Evolutionary conservation across 2,329 filamentous ascomycete species (phyloP).

Genomic region (Dactylellina drechsleri): DNA sequence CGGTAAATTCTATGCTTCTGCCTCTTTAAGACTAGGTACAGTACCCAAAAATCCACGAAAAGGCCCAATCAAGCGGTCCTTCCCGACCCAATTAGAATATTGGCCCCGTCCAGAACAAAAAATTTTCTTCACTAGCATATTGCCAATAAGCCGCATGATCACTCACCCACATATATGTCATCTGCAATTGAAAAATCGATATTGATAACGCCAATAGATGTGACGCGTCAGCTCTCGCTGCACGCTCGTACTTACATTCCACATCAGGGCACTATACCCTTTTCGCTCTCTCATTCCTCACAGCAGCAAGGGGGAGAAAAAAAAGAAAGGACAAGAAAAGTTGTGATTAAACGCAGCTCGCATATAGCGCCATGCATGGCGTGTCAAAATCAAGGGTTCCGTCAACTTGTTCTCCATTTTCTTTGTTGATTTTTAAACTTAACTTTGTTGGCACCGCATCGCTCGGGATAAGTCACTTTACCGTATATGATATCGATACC

Average conservation of each 20-base stretch:
- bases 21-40: not conserved
- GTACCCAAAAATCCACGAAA: too few relatives aligned
- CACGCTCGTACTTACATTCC: conserved; percentile 47
- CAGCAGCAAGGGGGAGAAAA: not conserved
- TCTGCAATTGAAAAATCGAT: not conserved
- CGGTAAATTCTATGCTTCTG: not conserved
- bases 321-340: not conserved
- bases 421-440: not conserved
- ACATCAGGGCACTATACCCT: conserved; percentile 25
- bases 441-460: too few relatives aligned
- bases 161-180: conserved; percentile 13
- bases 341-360: conserved; percentile 20
- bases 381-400: conserved; percentile 9
- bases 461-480: too few relatives aligned
- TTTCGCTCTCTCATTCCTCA: not conserved
- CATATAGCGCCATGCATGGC: conserved; percentile 37
- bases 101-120: not conserved
- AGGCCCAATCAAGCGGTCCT: not conserved
- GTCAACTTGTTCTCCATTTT: not conserved
- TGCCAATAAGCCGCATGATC: too few relatives aligned
- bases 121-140: too few relatives aligned
- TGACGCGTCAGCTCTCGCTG: conserved; percentile 43
- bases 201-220: conserved; percentile 7
- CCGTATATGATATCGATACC: too few relatives aligned
- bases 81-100: not conserved